Evolutionary conservation across 345 rosid genomes (phyloP).

Genomic region (Citrus cavaleriei): DNA sequence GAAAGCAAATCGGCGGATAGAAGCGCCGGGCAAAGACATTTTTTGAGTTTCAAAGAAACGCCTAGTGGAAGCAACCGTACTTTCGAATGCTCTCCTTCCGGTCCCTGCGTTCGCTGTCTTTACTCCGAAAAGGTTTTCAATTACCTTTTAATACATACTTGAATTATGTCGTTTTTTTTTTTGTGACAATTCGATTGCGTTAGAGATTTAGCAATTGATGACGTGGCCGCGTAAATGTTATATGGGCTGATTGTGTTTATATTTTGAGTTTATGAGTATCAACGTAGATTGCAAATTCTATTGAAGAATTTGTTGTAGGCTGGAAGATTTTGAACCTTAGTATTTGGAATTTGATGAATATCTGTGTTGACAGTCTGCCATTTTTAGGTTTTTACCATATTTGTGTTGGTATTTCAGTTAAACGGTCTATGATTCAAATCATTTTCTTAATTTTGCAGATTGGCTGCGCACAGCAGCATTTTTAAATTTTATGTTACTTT

Average conservation of each 20-base stretch:
- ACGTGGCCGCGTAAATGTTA: not conserved
- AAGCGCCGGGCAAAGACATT: constrained; percentile 45
- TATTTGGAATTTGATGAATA: not conserved
- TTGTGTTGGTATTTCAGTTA: not conserved
- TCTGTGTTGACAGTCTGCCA: no score
- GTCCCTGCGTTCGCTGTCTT: constrained; percentile 79
- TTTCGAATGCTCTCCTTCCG: constrained; percentile 88
- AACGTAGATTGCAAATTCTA: not conserved
- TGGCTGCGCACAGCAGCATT: not conserved
- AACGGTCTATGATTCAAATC: not conserved
- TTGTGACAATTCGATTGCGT: not conserved
- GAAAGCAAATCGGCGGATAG: constrained; percentile 15
- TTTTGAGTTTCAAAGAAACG: constrained; percentile 67
- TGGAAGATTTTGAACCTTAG: not conserved
- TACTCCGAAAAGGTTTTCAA: constrained; percentile 71
- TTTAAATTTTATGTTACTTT: not conserved
- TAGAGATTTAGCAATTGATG: not conserved
- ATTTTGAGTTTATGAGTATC: not conserved
- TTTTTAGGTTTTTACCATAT: not conserved
- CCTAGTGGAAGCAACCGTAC: constrained; percentile 59
- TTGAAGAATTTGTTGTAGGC: not conserved
- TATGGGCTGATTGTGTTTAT: not conserved
- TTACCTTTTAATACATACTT: not conserved
- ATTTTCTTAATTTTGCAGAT: not conserved
- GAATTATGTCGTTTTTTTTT: not conserved